Conservation (phyloP, 352 stramenopile species). For the Pythium volutum region DNA sequence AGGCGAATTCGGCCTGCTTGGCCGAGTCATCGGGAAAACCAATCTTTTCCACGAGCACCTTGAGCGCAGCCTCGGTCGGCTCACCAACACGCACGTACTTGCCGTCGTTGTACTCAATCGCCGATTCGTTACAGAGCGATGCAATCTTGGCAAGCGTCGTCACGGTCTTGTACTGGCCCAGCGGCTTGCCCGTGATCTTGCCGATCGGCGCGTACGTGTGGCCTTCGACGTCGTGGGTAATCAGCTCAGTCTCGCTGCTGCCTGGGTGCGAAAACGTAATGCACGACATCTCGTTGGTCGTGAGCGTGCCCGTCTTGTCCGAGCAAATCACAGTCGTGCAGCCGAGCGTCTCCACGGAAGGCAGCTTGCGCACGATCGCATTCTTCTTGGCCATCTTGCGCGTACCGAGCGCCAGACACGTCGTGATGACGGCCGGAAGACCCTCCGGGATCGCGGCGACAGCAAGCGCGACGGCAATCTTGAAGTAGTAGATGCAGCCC, state of each 20-base stretch:
- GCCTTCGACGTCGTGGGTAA: slow-evolving; percentile 92
- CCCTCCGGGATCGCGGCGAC: slow-evolving; percentile 99
- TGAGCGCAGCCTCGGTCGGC: slow-evolving; percentile 96
- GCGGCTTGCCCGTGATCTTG: slow-evolving; percentile 47
- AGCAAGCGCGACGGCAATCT: slow-evolving; percentile 97
- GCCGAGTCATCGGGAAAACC: slow-evolving; percentile 69
- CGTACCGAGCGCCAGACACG: slow-evolving; percentile 94
- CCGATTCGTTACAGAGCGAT: slow-evolving; percentile 97
- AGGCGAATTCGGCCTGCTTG: slow-evolving; percentile 61
- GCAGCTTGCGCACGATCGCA: slow-evolving; percentile 97
- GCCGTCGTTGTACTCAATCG: slow-evolving; percentile 84
- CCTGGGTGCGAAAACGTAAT: slow-evolving; percentile 75
- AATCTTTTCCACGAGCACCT: slow-evolving; percentile 95
- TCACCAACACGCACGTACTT: slow-evolving; percentile 93
- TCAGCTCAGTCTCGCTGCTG: slow-evolving; percentile 61
- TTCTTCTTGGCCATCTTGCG: slow-evolving; percentile 97
- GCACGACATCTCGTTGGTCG: slow-evolving; percentile 98
- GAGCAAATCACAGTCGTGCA: slow-evolving; percentile 95
- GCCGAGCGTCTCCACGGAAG: slow-evolving; percentile 97
- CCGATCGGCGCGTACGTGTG: slow-evolving; percentile 92
- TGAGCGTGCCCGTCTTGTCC: slow-evolving; percentile 95
- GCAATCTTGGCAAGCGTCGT: slow-evolving; percentile 88
- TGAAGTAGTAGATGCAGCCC: slow-evolving; percentile 99
- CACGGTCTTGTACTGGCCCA: slow-evolving; percentile 75
- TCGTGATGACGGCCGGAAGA: slow-evolving; percentile 98